Base-by-base conservation (phyloP, 768 basidiomycete species). In the Phlegmacium glaucopus region DNA sequence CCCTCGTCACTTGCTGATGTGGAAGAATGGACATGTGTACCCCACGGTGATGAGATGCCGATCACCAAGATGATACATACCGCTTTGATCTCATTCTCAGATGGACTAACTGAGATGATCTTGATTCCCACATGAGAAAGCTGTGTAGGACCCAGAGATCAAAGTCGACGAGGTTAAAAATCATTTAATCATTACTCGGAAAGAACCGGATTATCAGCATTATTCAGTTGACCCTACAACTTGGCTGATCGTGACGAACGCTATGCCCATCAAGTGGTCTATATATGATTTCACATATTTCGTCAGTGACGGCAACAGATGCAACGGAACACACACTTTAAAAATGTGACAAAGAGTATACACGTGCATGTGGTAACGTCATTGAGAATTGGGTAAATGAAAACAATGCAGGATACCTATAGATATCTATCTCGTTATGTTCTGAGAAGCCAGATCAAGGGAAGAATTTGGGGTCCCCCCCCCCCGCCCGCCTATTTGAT, bases 401-500 rank as follows among this genome's bases (percentile, higher is more conserved):
- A 39, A 49, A 41, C 39, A 47, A 53, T 17, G 42, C 40, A 45
- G 42, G 38, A 48, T 41, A n/a, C n/a, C n/a, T n/a, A n/a, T n/a
- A n/a, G n/a, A n/a, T n/a, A n/a, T n/a, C n/a, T n/a, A 42, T 34
- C 39, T 44, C 32, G 34, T 51, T 54, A 50, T 48, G 37, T 37
- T 35, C 37, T 42, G 15, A 25, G 45, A 26, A 26, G n/a, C n/a
- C n/a, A n/a, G n/a, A n/a, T n/a, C n/a, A n/a, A 38, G 34, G 32
- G 39, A 44, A 39, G 39, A 26, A 45, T 22, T 29, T 34, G 27
- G 26, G 32, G 42, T 43, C 27, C 39, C 50, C n/a, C n/a, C n/a
- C n/a, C n/a, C n/a, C n/a, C n/a, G n/a, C n/a, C n/a, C 52, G 48
- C 55, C 56, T 72, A 83, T 61, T 77, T 77, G 57, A 81, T 72